A percentile compares a stretch with the other conserved stretches of the same genome.
Evolutionary conservation across 202 grass and related monocot species (phyloP).

Genomic region (Setaria viridis): DNA sequence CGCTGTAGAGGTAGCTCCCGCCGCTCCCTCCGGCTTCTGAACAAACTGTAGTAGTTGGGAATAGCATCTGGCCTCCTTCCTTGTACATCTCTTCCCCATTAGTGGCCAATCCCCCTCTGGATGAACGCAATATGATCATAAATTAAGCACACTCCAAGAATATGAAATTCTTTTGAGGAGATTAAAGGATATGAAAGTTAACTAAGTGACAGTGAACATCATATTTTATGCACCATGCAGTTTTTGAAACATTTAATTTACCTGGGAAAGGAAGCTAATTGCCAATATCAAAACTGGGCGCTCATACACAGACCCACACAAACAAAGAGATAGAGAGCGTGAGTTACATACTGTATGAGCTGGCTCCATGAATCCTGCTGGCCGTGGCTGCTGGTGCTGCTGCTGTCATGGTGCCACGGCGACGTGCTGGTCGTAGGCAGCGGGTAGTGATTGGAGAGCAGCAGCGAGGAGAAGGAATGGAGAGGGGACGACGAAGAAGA

Average conservation of each 20-base stretch:
- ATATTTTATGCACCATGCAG: slow-evolving; percentile 23
- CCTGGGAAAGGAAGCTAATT: not conserved
- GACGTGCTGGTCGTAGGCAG: slow-evolving; percentile 40
- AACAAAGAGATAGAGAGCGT: not conserved
- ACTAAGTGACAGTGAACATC: not conserved
- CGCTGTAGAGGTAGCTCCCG: slow-evolving; percentile 41
- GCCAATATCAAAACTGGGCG: not conserved
- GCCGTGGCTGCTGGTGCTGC: slow-evolving; percentile 23
- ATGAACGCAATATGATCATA: slow-evolving; percentile 28
- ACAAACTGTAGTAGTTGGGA: slow-evolving; percentile 39
- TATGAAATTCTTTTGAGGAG: not conserved
- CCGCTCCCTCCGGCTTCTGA: slow-evolving; percentile 46
- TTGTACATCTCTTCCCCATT: slow-evolving; percentile 50
- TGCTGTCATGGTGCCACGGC: slow-evolving; percentile 44
- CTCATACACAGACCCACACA: not conserved
- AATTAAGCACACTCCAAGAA: not conserved
- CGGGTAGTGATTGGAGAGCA: slow-evolving; percentile 60
- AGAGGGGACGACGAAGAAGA: slow-evolving; percentile 44
- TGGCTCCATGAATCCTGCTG: slow-evolving; percentile 78
- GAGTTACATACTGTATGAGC: slow-evolving; percentile 64
- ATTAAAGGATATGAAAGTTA: not conserved
- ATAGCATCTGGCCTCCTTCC: slow-evolving; percentile 60
- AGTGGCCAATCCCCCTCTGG: slow-evolving; percentile 47
- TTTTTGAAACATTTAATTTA: not conserved
- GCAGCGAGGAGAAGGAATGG: slow-evolving; percentile 62